phyloP scores from a whole-genome alignment of 2,329 filamentous ascomycete species.

The Colletotrichum lini region DNA sequence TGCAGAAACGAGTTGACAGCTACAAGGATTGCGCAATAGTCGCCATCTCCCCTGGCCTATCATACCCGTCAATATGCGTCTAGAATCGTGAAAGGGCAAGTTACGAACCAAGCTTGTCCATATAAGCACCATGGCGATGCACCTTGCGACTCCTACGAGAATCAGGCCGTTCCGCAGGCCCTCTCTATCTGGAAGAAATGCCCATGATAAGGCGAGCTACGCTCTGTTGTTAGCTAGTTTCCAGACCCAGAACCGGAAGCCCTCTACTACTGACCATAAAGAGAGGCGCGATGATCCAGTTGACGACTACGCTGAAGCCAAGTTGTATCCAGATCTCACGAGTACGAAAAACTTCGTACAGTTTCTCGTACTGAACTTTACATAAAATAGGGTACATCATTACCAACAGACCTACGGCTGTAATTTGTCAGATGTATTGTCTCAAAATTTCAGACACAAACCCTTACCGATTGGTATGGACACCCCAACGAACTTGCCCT shows the following conservation, averaged over 20 bases:
- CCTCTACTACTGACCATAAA: conserved; percentile 74
- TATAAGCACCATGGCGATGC: conserved; percentile 88
- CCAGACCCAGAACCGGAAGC: no score
- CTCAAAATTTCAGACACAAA: not conserved
- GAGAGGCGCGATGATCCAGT: conserved; percentile 87
- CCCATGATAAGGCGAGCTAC: conserved; percentile 77
- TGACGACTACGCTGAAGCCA: conserved; percentile 81
- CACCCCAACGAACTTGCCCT: conserved; percentile 79
- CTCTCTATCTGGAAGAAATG: conserved; percentile 72
- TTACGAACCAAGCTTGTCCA: conserved; percentile 73
- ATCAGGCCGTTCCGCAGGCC: conserved; percentile 78
- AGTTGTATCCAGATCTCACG: conserved; percentile 83
- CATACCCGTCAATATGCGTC: not conserved
- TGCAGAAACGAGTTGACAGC: conserved; percentile 83
- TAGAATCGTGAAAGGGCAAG: no score
- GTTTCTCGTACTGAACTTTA: conserved; percentile 84
- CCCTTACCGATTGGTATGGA: conserved; percentile 74
- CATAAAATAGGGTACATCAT: conserved; percentile 98
- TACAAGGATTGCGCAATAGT: conserved; percentile 88
- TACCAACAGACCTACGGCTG: conserved; percentile 83
- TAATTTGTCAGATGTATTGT: not conserved
- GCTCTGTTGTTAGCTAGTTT: not conserved
- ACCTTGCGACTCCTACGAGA: conserved; percentile 86
- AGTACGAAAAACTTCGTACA: conserved; percentile 76
- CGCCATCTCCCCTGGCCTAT: conserved; percentile 78